These are phyloP conservation scores for Coniochaeta hoffmannii DNA, from an alignment of 2,329 filamentous ascomycete species.

Conservation along the genomic window DNA sequence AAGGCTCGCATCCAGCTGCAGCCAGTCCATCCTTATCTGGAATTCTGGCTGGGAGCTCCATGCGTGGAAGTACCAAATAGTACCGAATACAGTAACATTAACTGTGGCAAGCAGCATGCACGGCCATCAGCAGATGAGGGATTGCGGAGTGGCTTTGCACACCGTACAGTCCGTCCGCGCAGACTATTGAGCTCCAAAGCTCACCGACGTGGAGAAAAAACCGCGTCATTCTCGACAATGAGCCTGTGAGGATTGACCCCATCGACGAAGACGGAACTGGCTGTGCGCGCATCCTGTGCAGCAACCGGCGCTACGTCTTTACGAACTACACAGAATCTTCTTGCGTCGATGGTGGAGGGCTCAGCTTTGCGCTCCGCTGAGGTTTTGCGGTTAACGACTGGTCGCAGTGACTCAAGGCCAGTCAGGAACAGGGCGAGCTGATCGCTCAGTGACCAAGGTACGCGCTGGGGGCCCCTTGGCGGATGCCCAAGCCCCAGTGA, in stretches of 20 bases:
- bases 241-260: background rate
- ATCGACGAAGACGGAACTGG: background rate
- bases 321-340: background rate
- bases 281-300: background rate
- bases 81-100: background rate
- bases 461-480: too few species aligned
- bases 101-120: background rate
- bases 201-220: background rate
- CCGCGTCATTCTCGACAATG: background rate
- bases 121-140: too few species aligned
- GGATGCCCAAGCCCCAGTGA: too few species aligned
- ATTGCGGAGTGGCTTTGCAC: background rate
- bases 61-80: background rate
- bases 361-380: background rate
- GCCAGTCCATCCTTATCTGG: background rate
- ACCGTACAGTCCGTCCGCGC: too few species aligned
- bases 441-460: background rate
- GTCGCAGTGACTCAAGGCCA: background rate
- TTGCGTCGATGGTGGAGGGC: background rate
- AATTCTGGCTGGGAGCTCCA: background rate
- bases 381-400: background rate
- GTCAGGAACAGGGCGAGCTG: background rate
- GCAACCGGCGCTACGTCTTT: too few species aligned
- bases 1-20: constrained; percentile 1
- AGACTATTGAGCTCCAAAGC: too few species aligned